Percentiles rank a stretch among this genome's conserved stretches.
Evolutionary conservation across 345 rosid genomes (phyloP).

Genomic region (Lepidium sativum): DNA sequence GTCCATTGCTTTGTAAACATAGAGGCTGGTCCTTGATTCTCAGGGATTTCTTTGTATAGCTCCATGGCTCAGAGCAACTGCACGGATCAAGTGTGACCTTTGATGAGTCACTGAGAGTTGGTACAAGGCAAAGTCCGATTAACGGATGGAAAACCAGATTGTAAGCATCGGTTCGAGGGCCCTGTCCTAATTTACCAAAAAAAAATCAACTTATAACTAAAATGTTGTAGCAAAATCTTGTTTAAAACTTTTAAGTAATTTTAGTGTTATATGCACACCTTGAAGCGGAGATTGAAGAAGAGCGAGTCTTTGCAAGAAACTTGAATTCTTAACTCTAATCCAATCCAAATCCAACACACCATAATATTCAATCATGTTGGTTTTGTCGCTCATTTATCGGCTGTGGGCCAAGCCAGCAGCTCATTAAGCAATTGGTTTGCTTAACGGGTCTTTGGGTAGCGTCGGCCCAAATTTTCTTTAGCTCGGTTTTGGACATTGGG

Average conservation of each 20-base stretch:
- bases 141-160: conserved; percentile 68
- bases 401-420: too few species aligned
- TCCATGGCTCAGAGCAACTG: conserved; percentile 62
- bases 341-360: conserved; percentile 61
- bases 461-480: too few species aligned
- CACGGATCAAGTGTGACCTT: conserved; percentile 55
- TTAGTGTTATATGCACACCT: conserved; percentile 29
- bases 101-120: conserved; percentile 33
- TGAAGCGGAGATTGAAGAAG: conserved; percentile 54
- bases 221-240: neutral
- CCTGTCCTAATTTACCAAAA: conserved; percentile 57
- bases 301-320: conserved; percentile 47
- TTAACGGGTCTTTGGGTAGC: too few species aligned
- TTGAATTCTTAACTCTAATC: conserved; percentile 49
- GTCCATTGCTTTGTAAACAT: conserved; percentile 52
- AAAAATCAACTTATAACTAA: neutral
- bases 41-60: conserved; percentile 42
- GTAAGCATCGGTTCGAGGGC: conserved; percentile 37
- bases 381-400: too few species aligned
- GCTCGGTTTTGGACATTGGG: too few species aligned
- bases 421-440: too few species aligned
- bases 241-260: neutral
- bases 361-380: conserved; percentile 55
- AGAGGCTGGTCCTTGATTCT: conserved; percentile 41
- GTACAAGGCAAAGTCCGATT: conserved; percentile 63